Percentiles rank a stretch among this genome's conserved stretches.
Evolutionary conservation across 495 filamentous ascomycete species (phyloP).

Genomic region (Tetracladium setigerum): DNA sequence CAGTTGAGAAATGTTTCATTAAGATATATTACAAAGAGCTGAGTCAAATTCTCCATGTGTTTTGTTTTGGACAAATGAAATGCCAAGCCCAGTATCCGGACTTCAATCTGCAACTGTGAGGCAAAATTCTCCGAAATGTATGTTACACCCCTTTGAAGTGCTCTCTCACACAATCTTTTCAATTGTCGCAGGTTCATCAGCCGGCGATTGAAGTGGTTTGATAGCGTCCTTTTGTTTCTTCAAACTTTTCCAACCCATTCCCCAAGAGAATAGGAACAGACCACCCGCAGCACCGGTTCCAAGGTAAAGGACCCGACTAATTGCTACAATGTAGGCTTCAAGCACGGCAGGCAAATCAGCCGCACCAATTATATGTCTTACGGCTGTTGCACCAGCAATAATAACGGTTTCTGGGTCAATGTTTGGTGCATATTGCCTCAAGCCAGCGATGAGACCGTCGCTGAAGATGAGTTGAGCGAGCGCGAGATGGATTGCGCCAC

Average conservation of each 20-base stretch:
- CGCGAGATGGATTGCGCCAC: slow-evolving; percentile 26
- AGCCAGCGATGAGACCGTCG: slow-evolving; percentile 18
- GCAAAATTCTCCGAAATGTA: too few relatives aligned
- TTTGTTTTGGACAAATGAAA: too few relatives aligned
- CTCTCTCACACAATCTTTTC: too few relatives aligned
- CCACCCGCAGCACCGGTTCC: slow-evolving; percentile 23
- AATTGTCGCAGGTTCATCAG: slow-evolving; percentile 27
- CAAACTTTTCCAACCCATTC: slow-evolving; percentile 47
- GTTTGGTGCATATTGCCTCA: slow-evolving; percentile 22
- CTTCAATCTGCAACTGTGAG: too few relatives aligned
- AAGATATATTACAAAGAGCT: too few relatives aligned
- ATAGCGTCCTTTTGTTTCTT: slow-evolving; percentile 39
- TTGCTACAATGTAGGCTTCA: slow-evolving; percentile 33
- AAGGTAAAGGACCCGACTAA: slow-evolving; percentile 30
- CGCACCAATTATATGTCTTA: slow-evolving; percentile 27
- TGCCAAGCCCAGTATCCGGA: too few relatives aligned
- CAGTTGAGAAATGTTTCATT: too few relatives aligned
- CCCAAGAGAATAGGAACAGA: slow-evolving; percentile 30
- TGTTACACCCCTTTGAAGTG: too few relatives aligned
- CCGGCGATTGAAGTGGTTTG: slow-evolving; percentile 28
- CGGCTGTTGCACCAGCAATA: slow-evolving; percentile 28
- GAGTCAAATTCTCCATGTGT: too few relatives aligned
- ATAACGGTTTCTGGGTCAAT: slow-evolving; percentile 23
- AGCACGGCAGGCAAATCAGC: slow-evolving; percentile 29
- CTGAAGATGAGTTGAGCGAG: slow-evolving; percentile 28